Base-by-base conservation (phyloP, 495 filamentous ascomycete species). In the Melanomma pulvis-pyrius region DNA sequence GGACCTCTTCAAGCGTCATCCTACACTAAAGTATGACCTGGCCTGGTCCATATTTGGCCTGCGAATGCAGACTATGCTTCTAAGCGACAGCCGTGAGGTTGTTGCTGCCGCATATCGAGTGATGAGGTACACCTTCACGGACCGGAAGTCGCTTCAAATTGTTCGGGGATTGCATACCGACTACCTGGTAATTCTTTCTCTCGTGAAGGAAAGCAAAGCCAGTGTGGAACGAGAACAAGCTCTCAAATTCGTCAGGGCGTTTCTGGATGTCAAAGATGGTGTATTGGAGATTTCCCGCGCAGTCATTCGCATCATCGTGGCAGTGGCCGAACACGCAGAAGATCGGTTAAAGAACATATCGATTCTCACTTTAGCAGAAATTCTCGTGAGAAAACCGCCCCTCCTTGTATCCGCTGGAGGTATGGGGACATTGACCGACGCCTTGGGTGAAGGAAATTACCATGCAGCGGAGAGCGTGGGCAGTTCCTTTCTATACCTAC, bases 221-320 rank as follows among this genome's bases (percentile, higher is more conserved):
- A 94, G 92, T 73, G 91, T 98, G 48, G 94, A 98, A 78, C 87
- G 94, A 50, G 94, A 98, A 74, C 94, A 98, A 77, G 94, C 94
- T 0, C 76, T 98, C 67, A 98, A 98, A 74, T 97, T 98, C 77
- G 90, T 97, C 25, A 85, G 94, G 61, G 91, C 92, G 7, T 98
- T 98, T 75, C 80, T 98, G 25, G 96, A 98, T 68, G 91, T 98
- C 69, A 96, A 97, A 73, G 92, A 91, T 67, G 94, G 94, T 15
- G 89, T 96, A 6, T 82, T 82, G 49, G 94, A 98, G 74, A 86
- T 98, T 55, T 96, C 93, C 1, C 86, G 88, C 67, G 87, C 89
- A 1, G 86, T 98, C 26, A 86, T 96, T 15, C 84, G 94, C 47
- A 91, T 92, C 21, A 89, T 98, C 61, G 91, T 93, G 30, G 87